These are phyloP conservation scores for Ceratobasidium sp. DNA, from an alignment of 1,284 basidiomycete genomes.

Conservation along the genomic window DNA sequence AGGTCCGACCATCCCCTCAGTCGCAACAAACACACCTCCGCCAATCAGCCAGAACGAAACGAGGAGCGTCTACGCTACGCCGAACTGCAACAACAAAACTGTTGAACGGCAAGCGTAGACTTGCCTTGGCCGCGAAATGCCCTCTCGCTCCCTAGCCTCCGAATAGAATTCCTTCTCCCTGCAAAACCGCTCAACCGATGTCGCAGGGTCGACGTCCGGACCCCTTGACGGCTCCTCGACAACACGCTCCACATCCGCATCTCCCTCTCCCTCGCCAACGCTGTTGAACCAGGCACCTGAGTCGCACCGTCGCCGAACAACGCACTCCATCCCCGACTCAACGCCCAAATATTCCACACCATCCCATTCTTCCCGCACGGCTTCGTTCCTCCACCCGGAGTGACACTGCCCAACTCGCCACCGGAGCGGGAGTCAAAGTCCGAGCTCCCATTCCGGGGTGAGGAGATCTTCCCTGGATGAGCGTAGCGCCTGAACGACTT, in stretches of 20 bases:
- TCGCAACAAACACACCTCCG: slow-evolving; percentile 65
- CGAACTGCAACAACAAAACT: slow-evolving; percentile 52
- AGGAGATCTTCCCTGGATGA: background rate
- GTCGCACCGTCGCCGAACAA: slow-evolving; percentile 13
- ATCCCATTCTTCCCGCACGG: background rate
- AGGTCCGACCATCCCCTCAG: slow-evolving; percentile 39
- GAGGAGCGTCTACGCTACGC: slow-evolving; percentile 63
- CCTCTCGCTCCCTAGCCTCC: slow-evolving; percentile 54
- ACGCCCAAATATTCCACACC: slow-evolving; percentile 35
- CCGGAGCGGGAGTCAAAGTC: background rate
- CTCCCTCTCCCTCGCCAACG: background rate
- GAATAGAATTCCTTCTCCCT: slow-evolving; percentile 61
- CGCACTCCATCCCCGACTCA: slow-evolving; percentile 11
- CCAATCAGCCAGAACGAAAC: slow-evolving; percentile 69
- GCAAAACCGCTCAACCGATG: slow-evolving; percentile 50
- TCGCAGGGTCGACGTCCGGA: background rate
- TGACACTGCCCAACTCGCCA: background rate
- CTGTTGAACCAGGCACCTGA: background rate
- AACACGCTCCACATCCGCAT: background rate
- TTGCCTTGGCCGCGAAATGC: slow-evolving; percentile 64
- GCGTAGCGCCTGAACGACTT: background rate
- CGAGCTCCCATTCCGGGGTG: slow-evolving; percentile 4
- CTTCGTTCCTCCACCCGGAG: slow-evolving; percentile 13
- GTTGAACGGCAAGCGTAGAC: slow-evolving; percentile 40
- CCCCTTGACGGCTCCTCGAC: background rate